Percentiles rank a stretch among this genome's conserved stretches.
Evolutionary conservation across 2,329 filamentous ascomycete genomes (phyloP).

Genomic region (Lecanosticta acicola): DNA sequence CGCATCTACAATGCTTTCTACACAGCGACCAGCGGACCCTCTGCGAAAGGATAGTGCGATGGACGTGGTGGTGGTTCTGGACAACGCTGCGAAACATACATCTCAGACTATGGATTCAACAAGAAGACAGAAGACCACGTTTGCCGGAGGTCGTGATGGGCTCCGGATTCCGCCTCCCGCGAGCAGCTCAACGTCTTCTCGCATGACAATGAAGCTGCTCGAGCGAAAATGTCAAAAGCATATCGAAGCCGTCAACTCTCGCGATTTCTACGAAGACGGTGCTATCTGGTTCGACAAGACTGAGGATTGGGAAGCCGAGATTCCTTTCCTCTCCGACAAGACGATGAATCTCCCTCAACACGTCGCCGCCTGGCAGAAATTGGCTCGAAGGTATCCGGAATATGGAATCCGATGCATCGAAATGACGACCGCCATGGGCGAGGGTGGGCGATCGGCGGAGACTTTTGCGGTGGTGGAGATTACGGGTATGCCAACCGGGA

Average conservation of each 20-base stretch:
- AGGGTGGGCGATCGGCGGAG: constrained; percentile 1
- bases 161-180: constrained; percentile 2
- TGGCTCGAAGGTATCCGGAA: constrained; percentile 6
- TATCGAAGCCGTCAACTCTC: constrained; percentile 7
- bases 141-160: constrained; percentile 7
- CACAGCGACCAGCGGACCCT: constrained; percentile 7
- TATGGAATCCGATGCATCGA: constrained; percentile 4
- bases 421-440: constrained; percentile 4
- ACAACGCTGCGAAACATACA: background rate
- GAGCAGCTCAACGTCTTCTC: background rate
- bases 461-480: constrained; percentile 5
- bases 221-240: constrained; percentile 9
- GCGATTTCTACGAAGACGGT: constrained; percentile 9
- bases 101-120: background rate
- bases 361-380: constrained; percentile 7
- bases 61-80: background rate
- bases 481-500: constrained; percentile 7
- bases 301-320: constrained; percentile 7
- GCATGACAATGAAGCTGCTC: constrained; percentile 6
- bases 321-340: constrained; percentile 3
- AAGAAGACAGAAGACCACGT: background rate
- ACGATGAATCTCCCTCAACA: constrained; percentile 3
- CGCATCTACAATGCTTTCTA: constrained; percentile 2
- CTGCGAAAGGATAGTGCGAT: constrained; percentile 9
- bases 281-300: constrained; percentile 7